Evolutionary conservation across 495 filamentous ascomycete genomes (phyloP), one percentile per base, ranked within the genome.

Genomic region (Penicillium paxilli): DNA sequence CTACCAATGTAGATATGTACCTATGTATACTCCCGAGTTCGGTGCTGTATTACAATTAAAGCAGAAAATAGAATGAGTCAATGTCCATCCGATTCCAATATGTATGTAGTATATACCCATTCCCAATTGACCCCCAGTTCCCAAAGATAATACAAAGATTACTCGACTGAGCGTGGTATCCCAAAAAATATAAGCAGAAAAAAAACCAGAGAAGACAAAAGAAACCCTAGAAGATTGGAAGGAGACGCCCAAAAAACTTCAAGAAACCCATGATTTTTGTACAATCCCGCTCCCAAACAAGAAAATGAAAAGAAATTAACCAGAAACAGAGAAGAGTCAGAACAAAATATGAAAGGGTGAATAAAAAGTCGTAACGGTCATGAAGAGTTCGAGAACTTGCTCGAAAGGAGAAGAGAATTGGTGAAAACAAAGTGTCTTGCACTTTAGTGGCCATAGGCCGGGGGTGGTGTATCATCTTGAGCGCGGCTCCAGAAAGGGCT

Each of bases 381-480:
- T 74, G 48, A 69, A 57, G 57, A 42, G 16, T 42, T 52, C 59
- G 56, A 64, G 67, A 35, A 4, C 57, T 59, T 44, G 63, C 67
- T 66, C 65, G 58, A 63, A 49, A 16, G 16, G 32, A 42, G 40
- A 19, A 51, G 19, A 61, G 30, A 60, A 60, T 17, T 54, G 20
- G 23, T 35, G 20, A 50, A 51, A 40, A 33, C 58, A 48, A 26
- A 55, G 42, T 21, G 53, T 8, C 5, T 17, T 22, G 23, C 26
- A 44, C n/a, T 40, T 74, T 58, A 78, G 35, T 76, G 75, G 28
- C 75, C 75, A 53, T 78, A 78, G 3, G 75, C 75, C 22, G 74
- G 74, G 20, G 75, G 75, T 52, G 74, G 74, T 44, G 60, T 47
- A 47, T 76, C 73, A 42, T 78, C 73, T 49, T 69, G 75, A 16